A percentile compares a stretch with the other conserved stretches of the same genome.
Evolutionary conservation across 2,329 filamentous ascomycete genomes (phyloP).

Genomic region (Aspergillus aculeatinus): DNA sequence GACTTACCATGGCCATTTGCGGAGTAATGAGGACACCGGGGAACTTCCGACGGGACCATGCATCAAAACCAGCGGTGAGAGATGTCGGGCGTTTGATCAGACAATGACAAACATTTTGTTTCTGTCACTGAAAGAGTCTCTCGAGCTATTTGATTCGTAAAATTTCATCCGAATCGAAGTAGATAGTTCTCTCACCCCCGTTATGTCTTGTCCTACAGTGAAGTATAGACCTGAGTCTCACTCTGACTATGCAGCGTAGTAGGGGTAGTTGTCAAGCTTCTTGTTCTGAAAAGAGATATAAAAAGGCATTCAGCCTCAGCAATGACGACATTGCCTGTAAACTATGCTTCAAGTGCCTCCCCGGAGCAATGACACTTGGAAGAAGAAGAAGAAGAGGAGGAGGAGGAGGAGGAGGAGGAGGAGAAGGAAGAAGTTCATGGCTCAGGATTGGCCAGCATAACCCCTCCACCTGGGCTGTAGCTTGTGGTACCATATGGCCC

Average conservation of each 20-base stretch:
- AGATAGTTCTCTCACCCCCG: no score
- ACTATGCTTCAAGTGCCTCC: neutral
- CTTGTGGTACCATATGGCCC: slow-evolving; percentile 18
- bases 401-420: no score
- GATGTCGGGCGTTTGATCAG: neutral
- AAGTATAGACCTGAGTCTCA: no score
- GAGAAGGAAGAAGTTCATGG: neutral
- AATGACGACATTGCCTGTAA: no score
- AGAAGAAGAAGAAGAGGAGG: neutral
- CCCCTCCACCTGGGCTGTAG: slow-evolving; percentile 7
- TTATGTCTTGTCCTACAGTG: no score
- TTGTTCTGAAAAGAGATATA: no score
- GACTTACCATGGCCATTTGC: neutral
- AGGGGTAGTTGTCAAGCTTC: neutral
- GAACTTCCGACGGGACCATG: neutral
- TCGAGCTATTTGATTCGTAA: neutral
- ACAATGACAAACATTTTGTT: neutral
- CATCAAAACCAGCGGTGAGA: slow-evolving; percentile 6
- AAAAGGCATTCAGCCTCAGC: no score
- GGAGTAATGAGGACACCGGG: neutral
- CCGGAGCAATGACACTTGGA: neutral
- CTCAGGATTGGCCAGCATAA: neutral
- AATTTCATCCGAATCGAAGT: no score
- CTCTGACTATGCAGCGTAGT: no score
- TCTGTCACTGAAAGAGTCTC: neutral